phyloP scores from a whole-genome alignment of 164 flowering plant genomes.

The Nymphaea colorata region DNA sequence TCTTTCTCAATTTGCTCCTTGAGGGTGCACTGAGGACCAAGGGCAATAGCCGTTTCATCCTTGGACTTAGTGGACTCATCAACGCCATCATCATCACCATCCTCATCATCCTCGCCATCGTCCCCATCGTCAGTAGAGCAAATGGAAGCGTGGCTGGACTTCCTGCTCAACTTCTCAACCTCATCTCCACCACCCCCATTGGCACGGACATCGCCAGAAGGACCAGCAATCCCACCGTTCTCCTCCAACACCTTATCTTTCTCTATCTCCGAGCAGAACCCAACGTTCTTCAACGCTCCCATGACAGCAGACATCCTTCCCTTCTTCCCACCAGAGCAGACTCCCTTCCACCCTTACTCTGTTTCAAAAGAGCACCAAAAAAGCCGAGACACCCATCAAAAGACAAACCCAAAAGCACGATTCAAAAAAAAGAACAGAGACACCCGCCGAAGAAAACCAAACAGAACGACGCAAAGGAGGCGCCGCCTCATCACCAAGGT shows the following conservation, averaged over 20 bases:
- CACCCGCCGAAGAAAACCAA: background rate
- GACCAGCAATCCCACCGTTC: slow-evolving; percentile 7
- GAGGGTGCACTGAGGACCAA: slow-evolving; percentile 35
- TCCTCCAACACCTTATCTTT: slow-evolving; percentile 10
- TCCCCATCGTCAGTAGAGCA: slow-evolving; percentile 9
- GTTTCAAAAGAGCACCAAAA: too few species aligned
- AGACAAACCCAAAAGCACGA: background rate
- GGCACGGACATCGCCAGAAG: slow-evolving; percentile 1
- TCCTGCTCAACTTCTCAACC: slow-evolving; percentile 11
- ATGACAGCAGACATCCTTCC: slow-evolving; percentile 18
- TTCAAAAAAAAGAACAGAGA: background rate
- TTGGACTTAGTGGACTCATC: background rate
- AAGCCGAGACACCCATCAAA: too few species aligned
- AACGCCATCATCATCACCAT: slow-evolving; percentile 18
- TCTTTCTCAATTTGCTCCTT: slow-evolving; percentile 47
- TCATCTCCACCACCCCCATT: slow-evolving; percentile 4
- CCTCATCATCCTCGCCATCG: slow-evolving; percentile 11
- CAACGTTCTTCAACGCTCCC: slow-evolving; percentile 17
- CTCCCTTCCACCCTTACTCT: too few species aligned
- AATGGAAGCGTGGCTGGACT: slow-evolving; percentile 9
- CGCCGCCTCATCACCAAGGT: too few species aligned
- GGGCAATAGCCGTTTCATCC: slow-evolving; percentile 7
- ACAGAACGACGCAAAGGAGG: background rate
- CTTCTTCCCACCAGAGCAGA: background rate
- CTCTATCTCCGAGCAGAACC: slow-evolving; percentile 13